phyloP scores from a whole-genome alignment of 73 alveolate genomes.

The Paramecium bursaria region DNA sequence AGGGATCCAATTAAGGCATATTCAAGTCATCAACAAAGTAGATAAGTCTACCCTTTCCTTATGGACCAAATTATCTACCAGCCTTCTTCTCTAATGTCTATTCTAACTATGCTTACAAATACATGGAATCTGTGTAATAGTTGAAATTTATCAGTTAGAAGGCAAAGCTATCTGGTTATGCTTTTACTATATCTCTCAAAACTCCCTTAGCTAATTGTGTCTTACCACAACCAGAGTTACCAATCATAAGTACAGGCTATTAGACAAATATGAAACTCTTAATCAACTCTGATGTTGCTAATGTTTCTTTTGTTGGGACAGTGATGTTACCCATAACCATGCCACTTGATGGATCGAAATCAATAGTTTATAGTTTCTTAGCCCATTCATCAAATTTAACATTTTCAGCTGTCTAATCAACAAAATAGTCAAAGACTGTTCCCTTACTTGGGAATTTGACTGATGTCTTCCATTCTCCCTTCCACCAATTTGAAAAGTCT shows the following conservation, averaged over 20 bases:
- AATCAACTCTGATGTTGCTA: constrained; percentile 80
- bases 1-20: constrained; percentile 99
- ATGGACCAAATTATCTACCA: constrained; percentile 99
- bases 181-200: constrained; percentile 84
- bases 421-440: constrained; percentile 98
- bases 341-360: constrained; percentile 75
- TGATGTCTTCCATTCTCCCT: constrained; percentile 97
- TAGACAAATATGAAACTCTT: constrained; percentile 67
- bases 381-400: constrained; percentile 98
- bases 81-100: constrained; percentile 81
- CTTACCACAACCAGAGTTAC: constrained; percentile 99
- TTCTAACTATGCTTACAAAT: constrained; percentile 68
- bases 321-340: constrained; percentile 85
- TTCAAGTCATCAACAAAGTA: constrained; percentile 99
- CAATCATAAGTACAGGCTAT: constrained; percentile 94
- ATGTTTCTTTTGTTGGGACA: constrained; percentile 99
- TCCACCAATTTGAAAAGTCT: constrained; percentile 99
- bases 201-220: constrained; percentile 98
- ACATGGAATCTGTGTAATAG: constrained; percentile 99
- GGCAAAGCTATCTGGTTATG: constrained; percentile 91
- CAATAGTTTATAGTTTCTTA: constrained; percentile 87
- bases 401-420: constrained; percentile 87
- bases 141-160: constrained; percentile 96
- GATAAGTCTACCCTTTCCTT: constrained; percentile 98
- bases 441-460: constrained; percentile 99